Conservation (phyloP, 83 land plant genomes). For the Thuja plicata region DNA sequence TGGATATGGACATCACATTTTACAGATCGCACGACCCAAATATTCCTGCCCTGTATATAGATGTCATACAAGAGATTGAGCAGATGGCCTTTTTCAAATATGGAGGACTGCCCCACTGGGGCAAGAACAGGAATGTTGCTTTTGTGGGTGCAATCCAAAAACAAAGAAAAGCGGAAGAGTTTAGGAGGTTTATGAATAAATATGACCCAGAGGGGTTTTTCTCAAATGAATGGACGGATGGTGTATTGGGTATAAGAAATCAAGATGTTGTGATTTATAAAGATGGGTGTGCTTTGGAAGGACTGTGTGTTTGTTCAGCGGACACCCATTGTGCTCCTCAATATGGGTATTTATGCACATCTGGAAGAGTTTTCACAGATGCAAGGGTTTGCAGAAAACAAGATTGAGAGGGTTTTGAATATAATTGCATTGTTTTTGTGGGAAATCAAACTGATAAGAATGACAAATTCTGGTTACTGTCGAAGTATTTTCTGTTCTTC, state of each 20-base stretch:
- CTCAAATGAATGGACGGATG: constrained; percentile 72
- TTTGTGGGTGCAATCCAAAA: constrained; percentile 44
- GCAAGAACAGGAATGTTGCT: constrained; percentile 69
- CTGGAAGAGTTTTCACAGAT: constrained; percentile 27
- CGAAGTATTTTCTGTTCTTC: too few species aligned
- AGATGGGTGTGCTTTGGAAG: constrained; percentile 35
- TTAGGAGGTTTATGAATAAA: constrained; percentile 36
- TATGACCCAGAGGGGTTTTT: constrained; percentile 65
- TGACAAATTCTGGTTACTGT: too few species aligned
- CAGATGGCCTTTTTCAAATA: constrained; percentile 76
- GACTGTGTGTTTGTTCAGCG: constrained; percentile 28
- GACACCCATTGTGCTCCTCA: constrained; percentile 39
- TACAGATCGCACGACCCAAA: constrained; percentile 50
- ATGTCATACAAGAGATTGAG: constrained; percentile 72
- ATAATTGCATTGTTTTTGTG: too few species aligned
- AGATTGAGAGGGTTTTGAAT: background rate
- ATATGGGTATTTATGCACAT: constrained; percentile 26
- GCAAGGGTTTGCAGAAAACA: constrained; percentile 16
- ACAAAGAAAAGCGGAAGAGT: constrained; percentile 37
- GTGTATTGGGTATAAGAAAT: constrained; percentile 33
- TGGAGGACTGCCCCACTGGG: constrained; percentile 77
- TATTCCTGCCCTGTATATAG: constrained; percentile 52
- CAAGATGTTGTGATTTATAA: background rate
- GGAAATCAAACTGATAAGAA: too few species aligned
- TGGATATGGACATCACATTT: constrained; percentile 63